Evolutionary conservation across 495 filamentous ascomycete species (phyloP).

Genomic region (Achaetomiella virescens): DNA sequence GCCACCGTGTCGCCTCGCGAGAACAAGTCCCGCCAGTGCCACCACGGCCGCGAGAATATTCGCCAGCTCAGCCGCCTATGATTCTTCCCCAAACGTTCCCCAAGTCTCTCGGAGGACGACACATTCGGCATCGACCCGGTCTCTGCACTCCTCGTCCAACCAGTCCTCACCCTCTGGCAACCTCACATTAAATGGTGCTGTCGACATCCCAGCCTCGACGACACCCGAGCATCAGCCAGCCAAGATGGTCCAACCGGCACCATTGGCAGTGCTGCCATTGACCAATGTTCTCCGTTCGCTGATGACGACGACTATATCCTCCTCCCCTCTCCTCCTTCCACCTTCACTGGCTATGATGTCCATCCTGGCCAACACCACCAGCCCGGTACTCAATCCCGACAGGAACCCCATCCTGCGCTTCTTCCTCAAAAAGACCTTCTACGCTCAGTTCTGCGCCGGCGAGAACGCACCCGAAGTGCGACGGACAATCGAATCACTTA

Average conservation of each 20-base stretch:
- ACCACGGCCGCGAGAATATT: background rate
- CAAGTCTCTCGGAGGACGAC: background rate
- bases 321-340: conserved; percentile 62
- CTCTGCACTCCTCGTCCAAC: conserved; percentile 38
- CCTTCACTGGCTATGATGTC: conserved; percentile 65
- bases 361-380: conserved; percentile 62
- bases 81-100: background rate
- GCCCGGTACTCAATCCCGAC: conserved; percentile 51
- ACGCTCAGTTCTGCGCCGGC: conserved; percentile 79
- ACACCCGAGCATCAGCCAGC: conserved; percentile 11
- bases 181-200: conserved; percentile 20
- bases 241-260: conserved; percentile 35
- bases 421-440: conserved; percentile 71
- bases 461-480: conserved; percentile 57
- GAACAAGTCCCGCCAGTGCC: background rate
- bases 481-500: conserved; percentile 52
- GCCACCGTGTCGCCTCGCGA: background rate
- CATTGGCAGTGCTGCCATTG: conserved; percentile 67
- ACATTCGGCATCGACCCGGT: conserved; percentile 16
- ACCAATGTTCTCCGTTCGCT: conserved; percentile 70
- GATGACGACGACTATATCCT: conserved; percentile 72
- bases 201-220: conserved; percentile 13
- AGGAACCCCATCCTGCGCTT: conserved; percentile 49
- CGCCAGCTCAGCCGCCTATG: background rate
- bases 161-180: conserved; percentile 31